phyloP scores from a whole-genome alignment of 768 basidiomycete genomes.

The Tricholomella constricta region DNA sequence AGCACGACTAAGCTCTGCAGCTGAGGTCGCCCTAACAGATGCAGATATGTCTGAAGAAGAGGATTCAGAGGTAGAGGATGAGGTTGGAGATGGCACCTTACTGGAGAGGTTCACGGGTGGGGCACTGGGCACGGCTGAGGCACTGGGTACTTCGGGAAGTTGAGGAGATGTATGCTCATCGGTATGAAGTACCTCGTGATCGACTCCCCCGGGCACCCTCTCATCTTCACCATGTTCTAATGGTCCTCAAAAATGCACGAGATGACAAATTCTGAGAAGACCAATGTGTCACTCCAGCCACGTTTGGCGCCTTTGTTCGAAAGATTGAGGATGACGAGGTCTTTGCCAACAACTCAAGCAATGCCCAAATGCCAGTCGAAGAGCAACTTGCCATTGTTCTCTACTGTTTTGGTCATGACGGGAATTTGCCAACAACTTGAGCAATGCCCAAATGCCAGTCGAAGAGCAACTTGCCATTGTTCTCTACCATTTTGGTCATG shows the following conservation, averaged over 20 bases:
- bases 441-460: conserved; percentile 14
- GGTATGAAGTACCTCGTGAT: too few relatives aligned
- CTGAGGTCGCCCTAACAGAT: too few relatives aligned
- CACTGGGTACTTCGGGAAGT: too few relatives aligned
- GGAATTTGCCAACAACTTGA: conserved; percentile 23
- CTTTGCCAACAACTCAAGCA: conserved; percentile 20
- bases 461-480: conserved; percentile 18
- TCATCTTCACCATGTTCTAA: not conserved
- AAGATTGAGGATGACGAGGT: not conserved
- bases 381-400: conserved; percentile 18
- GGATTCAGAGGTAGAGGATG: too few relatives aligned
- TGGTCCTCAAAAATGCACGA: not conserved
- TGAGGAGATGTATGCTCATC: too few relatives aligned
- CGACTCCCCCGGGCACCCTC: too few relatives aligned
- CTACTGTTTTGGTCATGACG: conserved; percentile 18
- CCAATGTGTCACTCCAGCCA: not conserved
- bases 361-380: conserved; percentile 14
- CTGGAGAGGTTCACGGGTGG: too few relatives aligned
- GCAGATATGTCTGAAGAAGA: too few relatives aligned
- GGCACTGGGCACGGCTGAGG: too few relatives aligned
- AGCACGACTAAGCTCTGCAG: too few relatives aligned
- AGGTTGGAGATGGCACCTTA: too few relatives aligned
- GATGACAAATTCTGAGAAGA: not conserved
- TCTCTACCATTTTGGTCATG: conserved; percentile 17
- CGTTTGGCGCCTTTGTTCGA: conserved; percentile 3